These are phyloP conservation scores for Trypanosoma rangeli DNA, from an alignment of 208 protist species.

Conservation along the genomic window DNA sequence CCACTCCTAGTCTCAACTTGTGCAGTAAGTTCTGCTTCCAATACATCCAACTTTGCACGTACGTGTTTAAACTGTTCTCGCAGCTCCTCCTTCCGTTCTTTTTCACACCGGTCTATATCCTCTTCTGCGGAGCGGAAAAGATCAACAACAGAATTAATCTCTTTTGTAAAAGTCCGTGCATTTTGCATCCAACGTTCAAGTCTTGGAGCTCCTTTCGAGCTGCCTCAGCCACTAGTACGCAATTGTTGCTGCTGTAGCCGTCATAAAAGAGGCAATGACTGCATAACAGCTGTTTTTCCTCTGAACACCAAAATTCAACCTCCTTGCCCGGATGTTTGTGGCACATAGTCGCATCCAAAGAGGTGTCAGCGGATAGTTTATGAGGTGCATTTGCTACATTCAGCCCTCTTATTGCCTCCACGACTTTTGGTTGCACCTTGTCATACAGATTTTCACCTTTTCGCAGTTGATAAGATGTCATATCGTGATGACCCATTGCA, in stretches of 20 bases:
- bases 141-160: constrained; percentile 54
- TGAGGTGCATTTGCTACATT: background rate
- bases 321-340: constrained; percentile 51
- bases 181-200: constrained; percentile 66
- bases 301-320: constrained; percentile 78
- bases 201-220: constrained; percentile 40
- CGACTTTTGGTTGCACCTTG: background rate
- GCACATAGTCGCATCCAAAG: constrained; percentile 30
- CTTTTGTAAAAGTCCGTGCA: constrained; percentile 57
- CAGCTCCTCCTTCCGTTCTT: constrained; percentile 37
- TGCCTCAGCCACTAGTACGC: constrained; percentile 58
- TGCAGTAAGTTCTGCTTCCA: constrained; percentile 43
- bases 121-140: constrained; percentile 52
- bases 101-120: constrained; percentile 41
- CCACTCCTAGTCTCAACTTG: constrained; percentile 35
- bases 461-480: background rate
- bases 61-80: constrained; percentile 43
- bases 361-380: background rate
- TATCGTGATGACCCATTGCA: background rate
- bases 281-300: constrained; percentile 66
- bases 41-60: constrained; percentile 37
- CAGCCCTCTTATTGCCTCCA: background rate
- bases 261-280: constrained; percentile 81
- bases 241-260: constrained; percentile 66
- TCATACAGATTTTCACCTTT: background rate